Percentiles rank a stretch among this genome's conserved stretches.
phyloP scores from a whole-genome alignment of 2,329 filamentous ascomycete species.

The Ceratocystis variospora region DNA sequence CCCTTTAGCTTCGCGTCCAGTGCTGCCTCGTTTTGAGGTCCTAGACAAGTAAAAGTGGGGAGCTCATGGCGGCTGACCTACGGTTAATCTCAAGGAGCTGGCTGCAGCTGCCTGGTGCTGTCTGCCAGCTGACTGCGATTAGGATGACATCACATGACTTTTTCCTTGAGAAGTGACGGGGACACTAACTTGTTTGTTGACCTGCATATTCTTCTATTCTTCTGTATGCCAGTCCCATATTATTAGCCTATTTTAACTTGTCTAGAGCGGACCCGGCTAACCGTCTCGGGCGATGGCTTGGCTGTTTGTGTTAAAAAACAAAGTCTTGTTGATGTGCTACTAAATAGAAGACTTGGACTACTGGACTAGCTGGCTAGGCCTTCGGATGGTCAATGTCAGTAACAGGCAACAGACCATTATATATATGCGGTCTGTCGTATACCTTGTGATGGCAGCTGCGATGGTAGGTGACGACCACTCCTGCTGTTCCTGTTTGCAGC shows the following conservation, averaged over 20 bases:
- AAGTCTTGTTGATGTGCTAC: too few species aligned
- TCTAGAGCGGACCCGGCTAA: too few species aligned
- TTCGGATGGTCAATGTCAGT: too few species aligned
- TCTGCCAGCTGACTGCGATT: neutral
- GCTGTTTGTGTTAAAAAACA: too few species aligned
- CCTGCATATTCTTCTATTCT: neutral
- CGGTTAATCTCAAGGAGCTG: neutral
- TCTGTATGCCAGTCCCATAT: neutral
- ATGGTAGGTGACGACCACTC: too few species aligned
- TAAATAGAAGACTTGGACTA: too few species aligned
- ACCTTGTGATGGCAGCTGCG: too few species aligned
- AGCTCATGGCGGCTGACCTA: neutral
- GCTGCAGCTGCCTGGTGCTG: neutral
- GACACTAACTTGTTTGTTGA: neutral
- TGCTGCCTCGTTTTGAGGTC: neutral
- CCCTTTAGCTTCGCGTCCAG: slow-evolving; percentile 3
- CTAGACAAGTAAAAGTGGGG: neutral
- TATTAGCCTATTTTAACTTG: neutral
- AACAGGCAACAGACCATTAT: too few species aligned
- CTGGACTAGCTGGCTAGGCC: too few species aligned
- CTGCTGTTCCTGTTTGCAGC: too few species aligned
- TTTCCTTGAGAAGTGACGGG: neutral
- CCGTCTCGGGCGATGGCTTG: too few species aligned
- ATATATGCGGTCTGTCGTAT: too few species aligned
- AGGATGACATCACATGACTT: neutral